Base-by-base conservation (phyloP, 768 basidiomycete species). In the Lentinula guzmanii region DNA sequence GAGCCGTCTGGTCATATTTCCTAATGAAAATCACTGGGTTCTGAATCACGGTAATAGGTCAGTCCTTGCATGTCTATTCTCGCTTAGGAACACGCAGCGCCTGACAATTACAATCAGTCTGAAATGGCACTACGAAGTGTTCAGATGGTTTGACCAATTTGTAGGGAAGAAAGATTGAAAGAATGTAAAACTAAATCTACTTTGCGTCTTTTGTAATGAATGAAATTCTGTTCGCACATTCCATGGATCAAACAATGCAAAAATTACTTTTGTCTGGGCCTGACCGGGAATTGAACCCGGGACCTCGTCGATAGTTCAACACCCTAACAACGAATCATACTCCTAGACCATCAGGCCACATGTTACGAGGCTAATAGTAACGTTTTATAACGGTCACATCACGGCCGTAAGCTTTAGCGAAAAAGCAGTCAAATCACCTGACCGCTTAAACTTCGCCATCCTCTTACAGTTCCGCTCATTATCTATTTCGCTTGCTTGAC, bases 101-200 rank as follows among this genome's bases (percentile, higher is more conserved):
- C 35, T 42, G 13, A 53, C 8, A 21, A 52, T 28, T n/a, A 52
- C 41, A 43, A 4, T 21, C 21, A 90, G 91, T 69, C 75, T 96
- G 71, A 93, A 94, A 71, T 98, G 96, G 96, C 93, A 98, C 74
- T 79, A 90, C 65, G 96, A 99, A 71, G 89, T 98, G 11, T 89
- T 99, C 75, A 80, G 84, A 62, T 98, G 93, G 93, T 88, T 97
- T 63, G 84, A 89, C 61, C 73, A 84, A 68, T 91, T 81, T 66
- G 78, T 88, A 11, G 86, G 83, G 15, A 69, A 76, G 53, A 54
- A 69, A 39, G 52, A 46, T 43, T 41, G 18, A 54, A 24, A 64
- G 28, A 43, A 43, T 39, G 28, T 28, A 28, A 28, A 28, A 28
- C 28, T 28, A 4, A 28, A 28, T 28, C 3, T 28, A 28, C 28